Conservation (phyloP, 2,329 filamentous ascomycete species). For the Trichocomaceae sp. region DNA sequence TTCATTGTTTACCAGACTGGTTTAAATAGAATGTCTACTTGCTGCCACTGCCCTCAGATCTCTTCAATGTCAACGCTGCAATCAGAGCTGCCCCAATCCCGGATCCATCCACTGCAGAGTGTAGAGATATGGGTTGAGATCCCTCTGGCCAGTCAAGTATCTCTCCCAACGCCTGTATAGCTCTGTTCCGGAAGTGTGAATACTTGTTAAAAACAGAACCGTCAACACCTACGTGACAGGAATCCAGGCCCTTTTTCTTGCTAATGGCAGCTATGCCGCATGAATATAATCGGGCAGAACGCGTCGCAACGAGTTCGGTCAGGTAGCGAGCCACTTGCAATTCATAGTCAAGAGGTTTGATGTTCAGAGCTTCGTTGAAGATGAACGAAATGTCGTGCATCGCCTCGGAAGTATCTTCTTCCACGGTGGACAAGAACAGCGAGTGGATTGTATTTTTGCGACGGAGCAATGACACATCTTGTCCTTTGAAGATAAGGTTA, state of each 20-base stretch:
- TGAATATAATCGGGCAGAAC: constrained; percentile 81
- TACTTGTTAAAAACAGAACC: constrained; percentile 98
- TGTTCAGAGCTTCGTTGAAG: constrained; percentile 65
- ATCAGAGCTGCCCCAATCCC: constrained; percentile 17
- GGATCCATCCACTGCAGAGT: constrained; percentile 15
- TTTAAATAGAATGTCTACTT: neutral
- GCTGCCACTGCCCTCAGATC: neutral
- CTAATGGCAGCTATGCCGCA: constrained; percentile 95
- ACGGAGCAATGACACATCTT: constrained; percentile 69
- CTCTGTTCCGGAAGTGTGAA: constrained; percentile 87
- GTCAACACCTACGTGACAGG: constrained; percentile 87
- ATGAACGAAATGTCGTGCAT: constrained; percentile 75
- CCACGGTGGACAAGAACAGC: constrained; percentile 82
- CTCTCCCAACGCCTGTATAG: constrained; percentile 76
- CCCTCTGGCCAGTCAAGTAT: constrained; percentile 58
- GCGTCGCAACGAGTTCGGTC: constrained; percentile 88
- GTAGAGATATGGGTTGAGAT: constrained; percentile 10
- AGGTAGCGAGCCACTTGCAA: constrained; percentile 79
- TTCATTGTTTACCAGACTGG: neutral
- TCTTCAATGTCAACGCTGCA: constrained; percentile 14
- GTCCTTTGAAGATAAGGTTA: constrained; percentile 67
- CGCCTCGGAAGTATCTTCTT: constrained; percentile 89
- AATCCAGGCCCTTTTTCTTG: constrained; percentile 80
- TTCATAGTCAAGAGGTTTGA: constrained; percentile 66
- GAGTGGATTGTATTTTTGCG: constrained; percentile 81